Conservation (phyloP, 805 yeast species). For the Metschnikowia anglica region DNA sequence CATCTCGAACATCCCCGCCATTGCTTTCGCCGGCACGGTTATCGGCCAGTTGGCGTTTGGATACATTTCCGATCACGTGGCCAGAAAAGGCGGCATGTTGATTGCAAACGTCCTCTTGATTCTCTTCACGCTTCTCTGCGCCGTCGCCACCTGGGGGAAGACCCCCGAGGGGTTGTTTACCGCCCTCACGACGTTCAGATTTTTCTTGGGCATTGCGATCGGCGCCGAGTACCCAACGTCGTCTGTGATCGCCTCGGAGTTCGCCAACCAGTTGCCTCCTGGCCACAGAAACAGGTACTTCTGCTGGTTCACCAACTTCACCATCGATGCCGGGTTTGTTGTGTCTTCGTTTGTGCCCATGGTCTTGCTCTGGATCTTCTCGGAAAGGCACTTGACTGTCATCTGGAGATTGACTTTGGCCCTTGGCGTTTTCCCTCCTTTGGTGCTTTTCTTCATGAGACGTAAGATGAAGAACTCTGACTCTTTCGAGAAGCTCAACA, state of each 20-base stretch:
- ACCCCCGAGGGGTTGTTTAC: constrained; percentile 75
- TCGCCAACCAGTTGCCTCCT: constrained; percentile 71
- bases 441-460: constrained; percentile 74
- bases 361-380: constrained; percentile 81
- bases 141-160: constrained; percentile 70
- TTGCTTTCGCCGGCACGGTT: constrained; percentile 91
- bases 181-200: constrained; percentile 80
- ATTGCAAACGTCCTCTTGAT: constrained; percentile 73
- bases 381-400: constrained; percentile 64
- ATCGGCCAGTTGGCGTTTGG: constrained; percentile 85
- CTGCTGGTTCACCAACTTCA: constrained; percentile 81
- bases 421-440: constrained; percentile 85
- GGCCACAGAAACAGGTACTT: constrained; percentile 89
- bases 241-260: constrained; percentile 91
- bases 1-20: constrained; percentile 75
- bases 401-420: constrained; percentile 94
- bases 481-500: constrained; percentile 65
- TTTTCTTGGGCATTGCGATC: constrained; percentile 85
- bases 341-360: constrained; percentile 80
- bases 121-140: constrained; percentile 70
- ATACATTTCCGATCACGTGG: constrained; percentile 70
- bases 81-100: constrained; percentile 83
- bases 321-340: constrained; percentile 88
- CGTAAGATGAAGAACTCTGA: constrained; percentile 72
- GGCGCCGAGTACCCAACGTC: constrained; percentile 97